These are phyloP conservation scores for Tremella mesenterica DNA, from an alignment of 768 basidiomycete species.

Conservation along the genomic window DNA sequence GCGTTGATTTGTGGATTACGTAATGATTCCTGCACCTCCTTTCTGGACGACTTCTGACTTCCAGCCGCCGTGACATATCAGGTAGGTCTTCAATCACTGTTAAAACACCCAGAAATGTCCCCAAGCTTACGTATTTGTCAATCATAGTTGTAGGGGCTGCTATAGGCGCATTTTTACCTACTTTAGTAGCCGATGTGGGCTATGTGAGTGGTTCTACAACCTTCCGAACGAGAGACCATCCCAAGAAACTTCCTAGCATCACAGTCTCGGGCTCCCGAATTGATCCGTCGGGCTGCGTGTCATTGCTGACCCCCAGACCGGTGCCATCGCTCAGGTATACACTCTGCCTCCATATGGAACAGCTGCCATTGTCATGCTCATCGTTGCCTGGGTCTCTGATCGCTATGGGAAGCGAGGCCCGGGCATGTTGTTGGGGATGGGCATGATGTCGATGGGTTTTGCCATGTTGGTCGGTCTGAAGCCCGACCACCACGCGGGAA, in stretches of 20 bases:
- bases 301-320: neutral
- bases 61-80: neutral
- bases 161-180: conserved; percentile 17
- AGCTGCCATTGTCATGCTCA: conserved; percentile 10
- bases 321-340: conserved; percentile 18
- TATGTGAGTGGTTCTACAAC: neutral
- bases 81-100: neutral
- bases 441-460: conserved; percentile 12
- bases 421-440: conserved; percentile 9
- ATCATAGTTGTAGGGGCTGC: conserved; percentile 14
- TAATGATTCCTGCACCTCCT: too few species aligned
- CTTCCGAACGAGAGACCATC: neutral
- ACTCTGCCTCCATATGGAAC: conserved; percentile 17
- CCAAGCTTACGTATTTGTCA: conserved; percentile 3
- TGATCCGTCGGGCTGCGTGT: neutral
- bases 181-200: conserved; percentile 13
- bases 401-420: conserved; percentile 5
- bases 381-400: conserved; percentile 12
- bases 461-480: conserved; percentile 10
- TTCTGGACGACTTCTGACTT: too few species aligned
- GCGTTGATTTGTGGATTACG: too few species aligned
- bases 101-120: neutral
- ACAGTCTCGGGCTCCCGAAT: neutral
- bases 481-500: conserved; percentile 2
- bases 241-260: neutral